Conservation (phyloP, 306 rosid species). For the Lotus japonicus region DNA sequence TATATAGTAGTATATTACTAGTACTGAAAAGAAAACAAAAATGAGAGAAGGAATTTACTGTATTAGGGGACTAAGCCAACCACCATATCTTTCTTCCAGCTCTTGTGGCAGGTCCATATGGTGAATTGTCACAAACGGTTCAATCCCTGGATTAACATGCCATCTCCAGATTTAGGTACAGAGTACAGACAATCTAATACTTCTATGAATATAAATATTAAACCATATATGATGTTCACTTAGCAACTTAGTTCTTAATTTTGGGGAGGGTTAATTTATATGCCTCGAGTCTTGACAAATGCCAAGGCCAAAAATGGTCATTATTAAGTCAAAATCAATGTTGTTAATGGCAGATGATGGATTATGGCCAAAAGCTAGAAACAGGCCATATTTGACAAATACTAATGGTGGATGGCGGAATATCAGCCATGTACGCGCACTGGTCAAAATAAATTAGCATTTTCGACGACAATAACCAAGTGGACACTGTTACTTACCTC, state of each 20-base stretch:
- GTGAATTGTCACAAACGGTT: slow-evolving; percentile 53
- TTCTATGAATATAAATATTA: too few relatives aligned
- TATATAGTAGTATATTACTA: too few relatives aligned
- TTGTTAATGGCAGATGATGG: too few relatives aligned
- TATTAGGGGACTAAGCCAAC: slow-evolving; percentile 51
- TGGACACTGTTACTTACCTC: slow-evolving; percentile 28
- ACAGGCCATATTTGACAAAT: too few relatives aligned
- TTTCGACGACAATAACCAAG: background rate
- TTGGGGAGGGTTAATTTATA: background rate
- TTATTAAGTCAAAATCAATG: background rate
- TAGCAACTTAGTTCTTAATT: background rate
- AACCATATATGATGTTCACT: background rate
- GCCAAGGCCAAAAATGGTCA: background rate
- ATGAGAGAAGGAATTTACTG: slow-evolving; percentile 28
- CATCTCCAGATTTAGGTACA: slow-evolving; percentile 12
- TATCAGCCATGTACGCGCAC: too few relatives aligned
- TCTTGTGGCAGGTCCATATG: slow-evolving; percentile 50
- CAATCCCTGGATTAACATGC: slow-evolving; percentile 39
- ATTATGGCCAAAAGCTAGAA: too few relatives aligned
- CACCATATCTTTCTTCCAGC: slow-evolving; percentile 47
- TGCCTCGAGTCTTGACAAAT: background rate
- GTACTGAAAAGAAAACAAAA: background rate
- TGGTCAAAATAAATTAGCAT: background rate
- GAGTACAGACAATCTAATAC: background rate
- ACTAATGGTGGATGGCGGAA: too few relatives aligned